Percentiles rank a stretch among this genome's conserved stretches.
Evolutionary conservation across 345 rosid genomes (phyloP).

Genomic region (Noccaea bulbosa): DNA sequence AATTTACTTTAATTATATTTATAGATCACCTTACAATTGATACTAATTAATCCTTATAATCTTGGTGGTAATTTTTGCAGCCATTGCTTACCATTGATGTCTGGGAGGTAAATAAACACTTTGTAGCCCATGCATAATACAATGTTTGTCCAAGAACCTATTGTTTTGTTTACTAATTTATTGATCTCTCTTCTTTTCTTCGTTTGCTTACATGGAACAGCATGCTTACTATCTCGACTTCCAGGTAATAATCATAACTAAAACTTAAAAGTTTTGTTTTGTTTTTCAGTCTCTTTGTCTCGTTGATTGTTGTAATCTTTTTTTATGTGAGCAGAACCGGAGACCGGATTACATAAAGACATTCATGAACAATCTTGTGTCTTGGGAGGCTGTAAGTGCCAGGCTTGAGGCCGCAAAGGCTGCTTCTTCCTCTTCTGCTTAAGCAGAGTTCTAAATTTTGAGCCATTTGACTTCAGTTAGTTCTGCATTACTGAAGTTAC

Average conservation of each 20-base stretch:
- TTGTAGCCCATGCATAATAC: not conserved
- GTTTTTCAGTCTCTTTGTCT: not conserved
- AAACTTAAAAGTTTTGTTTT: not conserved
- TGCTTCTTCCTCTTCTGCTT: conserved; percentile 45
- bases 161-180: not conserved
- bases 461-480: conserved; percentile 15
- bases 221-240: conserved; percentile 94
- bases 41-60: conserved; percentile 5
- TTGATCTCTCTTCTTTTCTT: not conserved
- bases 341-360: conserved; percentile 72
- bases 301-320: conserved; percentile 12
- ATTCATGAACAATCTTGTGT: conserved; percentile 83
- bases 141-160: not conserved
- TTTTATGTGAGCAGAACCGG: conserved; percentile 55
- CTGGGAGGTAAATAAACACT: conserved; percentile 76
- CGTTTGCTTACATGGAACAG: conserved; percentile 48
- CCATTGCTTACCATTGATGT: conserved; percentile 92
- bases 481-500: conserved; percentile 51
- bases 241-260: conserved; percentile 57
- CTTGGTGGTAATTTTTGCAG: conserved; percentile 57
- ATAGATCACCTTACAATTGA: not conserved
- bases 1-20: conserved; percentile 19
- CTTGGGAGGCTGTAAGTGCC: conserved; percentile 81
- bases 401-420: conserved; percentile 79
- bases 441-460: conserved; percentile 36